Base-by-base conservation (phyloP, 192 early-diverging fungal genomes). In the Linnemannia exigua region DNA sequence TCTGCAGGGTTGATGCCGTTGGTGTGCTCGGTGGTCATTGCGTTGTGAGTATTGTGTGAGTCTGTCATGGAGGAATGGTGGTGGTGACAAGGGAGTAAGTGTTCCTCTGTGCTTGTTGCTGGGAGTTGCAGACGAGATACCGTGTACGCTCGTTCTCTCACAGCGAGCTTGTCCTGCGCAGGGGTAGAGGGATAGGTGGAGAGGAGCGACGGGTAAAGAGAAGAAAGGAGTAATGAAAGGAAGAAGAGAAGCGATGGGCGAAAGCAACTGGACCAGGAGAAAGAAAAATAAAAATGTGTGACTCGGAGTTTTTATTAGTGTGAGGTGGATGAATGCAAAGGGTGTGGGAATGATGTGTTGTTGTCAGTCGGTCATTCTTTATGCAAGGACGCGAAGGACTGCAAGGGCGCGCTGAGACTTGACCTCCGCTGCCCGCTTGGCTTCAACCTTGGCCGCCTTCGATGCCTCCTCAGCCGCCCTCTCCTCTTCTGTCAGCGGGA, bases 401-500 rank as follows among this genome's bases (percentile, higher is more conserved):
- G 79, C 84, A 44, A 86, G 54, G 20, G 84, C 84, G 22, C 84
- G 61, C 16, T 78, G 50, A 15, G 79, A 72, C 75, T 80, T 86
- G 78, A 86, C 79, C 35, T 74, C 74, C 1, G 79, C 84, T 15
- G 79, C 74, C 12, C 84, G 67, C 66, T 80, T 86, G 9, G 70
- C 78, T 36, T 86, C 84, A 8, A 72, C 47, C 75, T 86, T 86
- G 28, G 68, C 78, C 12, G 69, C 61, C 41, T 75, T 74, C 3
- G 77, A 74, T 11, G 77, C 79, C 44, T 76, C 78, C 70, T 76
- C 84, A 3, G 74, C 84, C 25, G 84, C 84, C 50, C 80, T 79
- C 67, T 86, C 84, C 17, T 86, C 84, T 50, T 86, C 84, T 14
- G 68, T 76, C 74, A 86, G 67, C 46, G 81, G 81, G 44, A 83